Conservation (phyloP, 768 basidiomycete genomes). For the Gloeophyllum trabeum region DNA sequence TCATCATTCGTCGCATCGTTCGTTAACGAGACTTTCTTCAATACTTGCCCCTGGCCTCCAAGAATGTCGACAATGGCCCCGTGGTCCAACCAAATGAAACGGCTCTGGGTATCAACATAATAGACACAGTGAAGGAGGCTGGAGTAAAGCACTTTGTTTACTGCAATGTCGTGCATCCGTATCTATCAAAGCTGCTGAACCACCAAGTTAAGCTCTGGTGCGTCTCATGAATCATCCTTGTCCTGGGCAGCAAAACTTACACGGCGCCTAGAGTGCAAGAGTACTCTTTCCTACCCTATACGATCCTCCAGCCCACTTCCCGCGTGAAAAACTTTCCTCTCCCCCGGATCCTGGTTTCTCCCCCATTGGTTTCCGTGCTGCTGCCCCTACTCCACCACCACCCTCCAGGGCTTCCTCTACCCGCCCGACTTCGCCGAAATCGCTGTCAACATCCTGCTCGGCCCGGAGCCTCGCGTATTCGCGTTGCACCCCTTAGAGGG, state of each 20-base stretch:
- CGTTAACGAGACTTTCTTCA: constrained; percentile 14
- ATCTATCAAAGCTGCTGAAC: constrained; percentile 17
- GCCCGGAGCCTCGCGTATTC: constrained; percentile 16
- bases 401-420: constrained; percentile 23
- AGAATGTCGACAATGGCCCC: constrained; percentile 15
- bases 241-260: too few species aligned
- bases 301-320: constrained; percentile 21
- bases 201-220: constrained; percentile 15
- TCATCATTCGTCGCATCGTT: constrained; percentile 10
- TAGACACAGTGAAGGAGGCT: constrained; percentile 20
- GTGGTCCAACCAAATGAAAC: constrained; percentile 16
- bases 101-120: constrained; percentile 19
- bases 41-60: constrained; percentile 12
- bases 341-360: constrained; percentile 4
- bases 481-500: constrained; percentile 23
- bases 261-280: constrained; percentile 22
- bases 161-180: constrained; percentile 20
- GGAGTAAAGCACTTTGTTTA: constrained; percentile 22
- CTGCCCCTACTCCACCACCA: too few species aligned
- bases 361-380: constrained; percentile 9
- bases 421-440: constrained; percentile 18
- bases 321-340: constrained; percentile 22
- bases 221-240: too few species aligned
- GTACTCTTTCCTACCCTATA: too few species aligned
- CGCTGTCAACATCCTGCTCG: constrained; percentile 16